Base-by-base conservation (phyloP, 768 basidiomycete genomes). In the Sporobolomyces phaffii region DNA sequence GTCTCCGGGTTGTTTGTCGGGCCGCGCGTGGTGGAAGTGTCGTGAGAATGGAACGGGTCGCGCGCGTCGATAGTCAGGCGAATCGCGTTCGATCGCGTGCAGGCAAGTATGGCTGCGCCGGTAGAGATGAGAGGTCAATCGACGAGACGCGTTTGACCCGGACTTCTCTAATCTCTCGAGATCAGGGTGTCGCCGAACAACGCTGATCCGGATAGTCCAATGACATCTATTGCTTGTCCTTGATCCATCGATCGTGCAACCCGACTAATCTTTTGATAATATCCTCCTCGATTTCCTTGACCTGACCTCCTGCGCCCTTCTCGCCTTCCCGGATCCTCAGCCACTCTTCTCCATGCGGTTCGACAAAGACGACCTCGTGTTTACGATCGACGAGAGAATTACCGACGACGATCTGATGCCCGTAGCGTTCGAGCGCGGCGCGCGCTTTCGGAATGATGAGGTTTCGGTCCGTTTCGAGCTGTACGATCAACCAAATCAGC, bases 391-490 rank as follows among this genome's bases (percentile, higher is more conserved):
- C 84, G n/a, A 99, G 85, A 67, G 91, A 88, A 77, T 99, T 99
- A 24, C 91, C 96, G 68, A 99, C 90, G 59, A 99, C 96, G 33
- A 96, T 86, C 76, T 98, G 93, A 77, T 98, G 96, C 1, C 93
- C 92, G 77, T 98, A 99, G 29, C 93, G 85, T 65, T 91, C 86
- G 38, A 98, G 83, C 2, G 96, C 90, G 13, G 82, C 83, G 20
- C 86, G 83, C 0, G 93, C 87, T 81, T 99, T 99, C 34, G 96
- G 94, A 64, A 97, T 83, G 26, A 99, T 82, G 15, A 99, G 81
- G 1, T 79, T 50, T 26, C 80, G 81, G 73, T 99, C 94, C 9
- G 96, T 99, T 81, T 99, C 94, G 54, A 99, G 86, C 93, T 98
- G 73, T 7, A 28, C n/a, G n/a, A n/a, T n/a, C n/a, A n/a, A n/a